Conservation (phyloP, 345 rosid genomes). For the Atalantia buxifolia region DNA sequence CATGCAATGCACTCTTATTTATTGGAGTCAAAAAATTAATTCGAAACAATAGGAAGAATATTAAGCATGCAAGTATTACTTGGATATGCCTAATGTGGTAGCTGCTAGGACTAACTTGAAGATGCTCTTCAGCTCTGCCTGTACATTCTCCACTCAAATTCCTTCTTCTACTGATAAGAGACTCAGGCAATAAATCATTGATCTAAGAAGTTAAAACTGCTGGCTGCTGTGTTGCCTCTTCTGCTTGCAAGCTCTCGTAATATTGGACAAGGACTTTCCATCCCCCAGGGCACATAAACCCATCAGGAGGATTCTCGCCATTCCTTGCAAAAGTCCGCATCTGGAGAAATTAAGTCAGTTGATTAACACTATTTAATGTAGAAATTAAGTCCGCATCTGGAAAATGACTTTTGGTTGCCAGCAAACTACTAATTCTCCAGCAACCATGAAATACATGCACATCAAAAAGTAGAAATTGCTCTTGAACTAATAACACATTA, state of each 20-base stretch:
- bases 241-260: constrained; percentile 65
- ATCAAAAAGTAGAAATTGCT: neutral
- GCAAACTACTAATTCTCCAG: neutral
- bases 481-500: neutral
- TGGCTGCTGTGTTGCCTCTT: constrained; percentile 41
- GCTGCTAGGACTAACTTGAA: neutral
- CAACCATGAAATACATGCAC: neutral
- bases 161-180: neutral
- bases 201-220: constrained; percentile 35
- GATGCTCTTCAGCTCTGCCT: neutral
- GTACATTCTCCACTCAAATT: neutral
- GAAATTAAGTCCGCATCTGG: no score
- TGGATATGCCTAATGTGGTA: neutral
- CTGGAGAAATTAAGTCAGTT: constrained; percentile 32
- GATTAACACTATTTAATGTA: neutral
- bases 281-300: constrained; percentile 95
- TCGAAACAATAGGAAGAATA: neutral
- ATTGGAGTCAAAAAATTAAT: neutral
- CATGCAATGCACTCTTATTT: neutral
- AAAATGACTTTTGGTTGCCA: neutral
- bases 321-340: constrained; percentile 81
- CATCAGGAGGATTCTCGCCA: constrained; percentile 92
- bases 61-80: neutral
- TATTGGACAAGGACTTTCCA: constrained; percentile 90
- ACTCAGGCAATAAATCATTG: neutral